A percentile compares a stretch with the other conserved stretches of the same genome.
Evolutionary conservation across 1,284 basidiomycete species (phyloP).

Genomic region (Laetiporus sulphureus): DNA sequence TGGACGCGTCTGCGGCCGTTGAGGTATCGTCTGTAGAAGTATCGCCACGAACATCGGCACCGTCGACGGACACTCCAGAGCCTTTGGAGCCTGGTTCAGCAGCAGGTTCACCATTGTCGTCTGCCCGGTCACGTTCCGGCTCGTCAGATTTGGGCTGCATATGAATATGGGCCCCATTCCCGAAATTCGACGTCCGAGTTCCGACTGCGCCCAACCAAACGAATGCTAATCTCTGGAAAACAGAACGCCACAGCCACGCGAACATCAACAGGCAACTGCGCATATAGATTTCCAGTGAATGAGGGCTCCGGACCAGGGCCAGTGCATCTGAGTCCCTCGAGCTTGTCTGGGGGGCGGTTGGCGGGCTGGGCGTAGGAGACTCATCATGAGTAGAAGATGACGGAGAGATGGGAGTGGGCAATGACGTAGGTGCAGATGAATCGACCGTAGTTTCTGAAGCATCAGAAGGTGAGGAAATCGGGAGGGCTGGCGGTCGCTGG

Average conservation of each 20-base stretch:
- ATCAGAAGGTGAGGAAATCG: conserved; percentile 3
- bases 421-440: not conserved
- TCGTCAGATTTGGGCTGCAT: no score
- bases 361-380: not conserved
- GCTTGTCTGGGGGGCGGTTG: not conserved
- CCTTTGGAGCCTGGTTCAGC: no score
- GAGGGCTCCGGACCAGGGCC: not conserved
- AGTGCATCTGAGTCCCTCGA: not conserved
- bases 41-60: no score
- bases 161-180: no score
- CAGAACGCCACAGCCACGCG: conserved; percentile 4
- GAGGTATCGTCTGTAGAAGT: no score
- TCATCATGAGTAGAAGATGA: not conserved
- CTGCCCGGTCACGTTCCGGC: no score
- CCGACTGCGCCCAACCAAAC: no score
- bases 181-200: no score
- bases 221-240: conserved; percentile 1
- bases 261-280: conserved; percentile 1
- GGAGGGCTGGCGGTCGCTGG: not conserved
- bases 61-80: no score
- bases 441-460: no score
- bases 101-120: no score
- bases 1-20: no score
- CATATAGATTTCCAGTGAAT: conserved; percentile 1
- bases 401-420: not conserved